A percentile compares a stretch with the other conserved stretches of the same genome.
phyloP scores from a whole-genome alignment of 192 early-diverging fungal species.

The Backusella sp. region DNA sequence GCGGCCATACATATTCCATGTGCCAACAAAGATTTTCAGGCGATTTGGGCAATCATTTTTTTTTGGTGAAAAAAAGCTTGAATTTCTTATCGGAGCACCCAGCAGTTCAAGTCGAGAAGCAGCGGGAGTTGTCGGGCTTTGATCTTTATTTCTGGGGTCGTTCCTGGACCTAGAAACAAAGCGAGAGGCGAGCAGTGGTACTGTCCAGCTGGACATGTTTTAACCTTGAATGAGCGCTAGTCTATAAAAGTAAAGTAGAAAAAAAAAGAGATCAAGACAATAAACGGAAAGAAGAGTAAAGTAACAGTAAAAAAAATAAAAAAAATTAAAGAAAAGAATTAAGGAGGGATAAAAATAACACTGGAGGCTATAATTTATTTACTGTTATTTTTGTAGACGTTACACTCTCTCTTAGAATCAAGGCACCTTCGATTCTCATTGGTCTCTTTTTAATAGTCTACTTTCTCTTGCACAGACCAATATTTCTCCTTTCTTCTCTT shows the following conservation, averaged over 20 bases:
- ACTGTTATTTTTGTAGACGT: not conserved
- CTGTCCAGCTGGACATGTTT: not conserved
- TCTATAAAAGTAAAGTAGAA: not conserved
- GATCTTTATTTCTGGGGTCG: not conserved
- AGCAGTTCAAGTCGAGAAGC: not conserved
- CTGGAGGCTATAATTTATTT: not conserved
- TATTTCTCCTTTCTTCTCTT: slow-evolving; percentile 9
- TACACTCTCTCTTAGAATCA: not conserved
- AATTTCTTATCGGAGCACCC: not conserved
- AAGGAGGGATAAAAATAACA: slow-evolving; percentile 3
- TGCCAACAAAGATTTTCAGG: slow-evolving; percentile 55
- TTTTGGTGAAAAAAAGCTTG: not conserved
- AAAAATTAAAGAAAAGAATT: not conserved
- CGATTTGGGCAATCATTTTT: slow-evolving; percentile 11
- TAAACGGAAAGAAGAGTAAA: not conserved
- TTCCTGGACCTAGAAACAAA: not conserved
- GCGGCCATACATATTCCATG: slow-evolving; percentile 58
- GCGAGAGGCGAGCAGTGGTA: not conserved
- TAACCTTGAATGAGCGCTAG: not conserved
- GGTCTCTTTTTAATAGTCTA: slow-evolving; percentile 3
- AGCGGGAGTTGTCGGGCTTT: slow-evolving; percentile 3
- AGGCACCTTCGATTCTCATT: not conserved
- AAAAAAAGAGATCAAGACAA: not conserved
- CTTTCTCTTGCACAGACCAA: slow-evolving; percentile 6
- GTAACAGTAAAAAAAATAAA: not conserved